A percentile compares a stretch with the other conserved stretches of the same genome.
Evolutionary conservation across 2,329 filamentous ascomycete genomes (phyloP).

Genomic region (Pseudogymnoascus destructans): DNA sequence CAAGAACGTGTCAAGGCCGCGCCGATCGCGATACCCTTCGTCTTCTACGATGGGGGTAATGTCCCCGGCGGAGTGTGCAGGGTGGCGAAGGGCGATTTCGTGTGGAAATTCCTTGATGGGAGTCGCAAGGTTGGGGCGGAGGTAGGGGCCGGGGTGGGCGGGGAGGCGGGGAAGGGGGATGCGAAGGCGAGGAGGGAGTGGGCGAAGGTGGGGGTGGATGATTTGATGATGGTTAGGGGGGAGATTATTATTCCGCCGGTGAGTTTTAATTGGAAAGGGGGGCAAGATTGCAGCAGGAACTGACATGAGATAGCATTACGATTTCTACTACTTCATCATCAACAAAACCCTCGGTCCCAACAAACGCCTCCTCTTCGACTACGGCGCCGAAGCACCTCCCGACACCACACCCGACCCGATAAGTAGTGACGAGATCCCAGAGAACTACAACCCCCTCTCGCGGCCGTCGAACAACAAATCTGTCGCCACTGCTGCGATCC

Average conservation of each 20-base stretch:
- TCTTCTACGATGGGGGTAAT: conserved; percentile 93
- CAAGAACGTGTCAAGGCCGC: conserved; percentile 82
- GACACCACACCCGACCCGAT: conserved; percentile 8
- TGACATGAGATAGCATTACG: conserved; percentile 60
- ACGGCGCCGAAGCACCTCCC: conserved; percentile 39
- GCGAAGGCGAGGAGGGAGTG: conserved; percentile 61
- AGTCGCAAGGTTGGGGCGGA: conserved; percentile 84
- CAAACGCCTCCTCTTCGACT: conserved; percentile 64
- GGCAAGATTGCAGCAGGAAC: background rate
- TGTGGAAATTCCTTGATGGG: conserved; percentile 88
- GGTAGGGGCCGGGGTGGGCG: conserved; percentile 52
- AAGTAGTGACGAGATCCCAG: conserved; percentile 13
- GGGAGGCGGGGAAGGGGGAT: conserved; percentile 43
- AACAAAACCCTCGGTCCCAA: conserved; percentile 70
- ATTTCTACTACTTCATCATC: conserved; percentile 93
- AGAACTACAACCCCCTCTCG: conserved; percentile 30
- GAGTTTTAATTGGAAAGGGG: conserved; percentile 30
- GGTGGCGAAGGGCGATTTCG: conserved; percentile 82
- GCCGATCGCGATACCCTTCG: conserved; percentile 83
- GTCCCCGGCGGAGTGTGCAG: conserved; percentile 71
- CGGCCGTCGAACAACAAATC: conserved; percentile 25
- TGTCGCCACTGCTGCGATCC: conserved; percentile 5
- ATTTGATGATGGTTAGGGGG: conserved; percentile 82
- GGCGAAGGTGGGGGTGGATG: conserved; percentile 88
- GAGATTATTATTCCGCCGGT: conserved; percentile 91